Base-by-base conservation (phyloP, 2,329 filamentous ascomycete genomes). In the Thelonectria discophora region DNA sequence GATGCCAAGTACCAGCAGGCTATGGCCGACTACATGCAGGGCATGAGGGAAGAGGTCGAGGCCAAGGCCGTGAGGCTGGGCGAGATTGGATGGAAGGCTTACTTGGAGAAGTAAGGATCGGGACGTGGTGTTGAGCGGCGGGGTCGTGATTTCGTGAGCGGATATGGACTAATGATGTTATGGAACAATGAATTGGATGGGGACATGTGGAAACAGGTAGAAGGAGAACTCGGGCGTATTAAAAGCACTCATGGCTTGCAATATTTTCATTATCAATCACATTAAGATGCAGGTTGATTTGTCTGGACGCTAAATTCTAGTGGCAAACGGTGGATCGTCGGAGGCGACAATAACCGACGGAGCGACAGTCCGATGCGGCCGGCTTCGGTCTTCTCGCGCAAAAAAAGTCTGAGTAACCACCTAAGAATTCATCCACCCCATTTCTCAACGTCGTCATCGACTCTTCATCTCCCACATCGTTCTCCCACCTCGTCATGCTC, bases 1-100 rank as follows among this genome's bases (percentile, higher is more conserved):
- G 84, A 89, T 59, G 77, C 79, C 13, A 80, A 78, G n/a, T 80
- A 90, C n/a, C 77, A 81, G 51, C 77, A 83, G 60, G 81, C 82
- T 68, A 81, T 91, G 79, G 40, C 46, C 42, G 37, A 34, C 8
- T 61, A 56, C 42, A 48, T 52, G 58, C 21, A 48, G 2, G 53
- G 55, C 24, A 61, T 61, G 47, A 48, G 51, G 34, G 13, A 49
- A 8, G 52, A 61, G 48, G 58, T 61, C 13, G 11, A 52, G 3
- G 58, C 55, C 12, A 61, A 61, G 53, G 58, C 58, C 10, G 34
- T 21, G 17, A 24, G 10, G 42, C 8, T 61, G 21, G 18, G 42
- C 7, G 52, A 53, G 24, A 56, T 61, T 34, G 48, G 45, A 5
- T 54, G 47, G 8, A 43, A 43, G 2, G 58, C 58, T 9, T 61